Conservation (phyloP, 495 filamentous ascomycete genomes). For the Xylaria sp. region DNA sequence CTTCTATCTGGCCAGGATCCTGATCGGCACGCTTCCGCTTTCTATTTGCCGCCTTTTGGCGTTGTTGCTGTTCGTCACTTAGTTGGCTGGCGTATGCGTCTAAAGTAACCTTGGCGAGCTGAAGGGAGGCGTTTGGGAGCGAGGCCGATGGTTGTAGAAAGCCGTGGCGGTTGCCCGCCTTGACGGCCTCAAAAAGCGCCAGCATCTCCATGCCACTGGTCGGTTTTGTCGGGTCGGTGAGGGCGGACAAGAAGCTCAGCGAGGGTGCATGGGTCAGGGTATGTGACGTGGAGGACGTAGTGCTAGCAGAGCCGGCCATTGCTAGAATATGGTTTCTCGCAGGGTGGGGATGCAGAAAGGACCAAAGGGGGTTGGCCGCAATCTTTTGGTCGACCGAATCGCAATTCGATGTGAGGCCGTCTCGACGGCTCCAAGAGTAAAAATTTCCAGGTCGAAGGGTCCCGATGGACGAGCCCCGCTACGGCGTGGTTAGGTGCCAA, state of each 20-base stretch:
- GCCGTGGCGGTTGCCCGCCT: constrained; percentile 57
- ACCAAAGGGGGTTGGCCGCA: background rate
- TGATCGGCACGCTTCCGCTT: constrained; percentile 69
- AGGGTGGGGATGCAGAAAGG: background rate
- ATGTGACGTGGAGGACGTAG: constrained; percentile 61
- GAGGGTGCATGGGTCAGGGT: constrained; percentile 54
- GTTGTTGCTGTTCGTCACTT: constrained; percentile 66
- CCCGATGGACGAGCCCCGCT: constrained; percentile 13
- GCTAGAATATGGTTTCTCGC: constrained; percentile 23
- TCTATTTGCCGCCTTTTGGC: constrained; percentile 62
- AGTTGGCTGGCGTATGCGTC: constrained; percentile 77
- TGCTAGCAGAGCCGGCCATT: constrained; percentile 58
- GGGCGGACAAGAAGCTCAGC: constrained; percentile 42
- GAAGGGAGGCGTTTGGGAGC: constrained; percentile 69
- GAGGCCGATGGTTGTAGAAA: constrained; percentile 74
- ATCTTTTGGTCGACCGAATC: constrained; percentile 18
- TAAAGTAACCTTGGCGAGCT: constrained; percentile 75
- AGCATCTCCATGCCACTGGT: constrained; percentile 47
- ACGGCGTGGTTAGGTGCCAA: background rate
- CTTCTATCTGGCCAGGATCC: constrained; percentile 41
- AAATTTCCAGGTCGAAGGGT: constrained; percentile 37
- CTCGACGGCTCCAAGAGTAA: constrained; percentile 26
- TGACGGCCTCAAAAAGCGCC: constrained; percentile 56
- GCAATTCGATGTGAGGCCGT: constrained; percentile 16
- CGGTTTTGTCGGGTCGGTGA: constrained; percentile 37